Evolutionary conservation across 108 stramenopile species (phyloP), one percentile per base, ranked within the genome.

Genomic region (Nannochloropsis granulata): DNA sequence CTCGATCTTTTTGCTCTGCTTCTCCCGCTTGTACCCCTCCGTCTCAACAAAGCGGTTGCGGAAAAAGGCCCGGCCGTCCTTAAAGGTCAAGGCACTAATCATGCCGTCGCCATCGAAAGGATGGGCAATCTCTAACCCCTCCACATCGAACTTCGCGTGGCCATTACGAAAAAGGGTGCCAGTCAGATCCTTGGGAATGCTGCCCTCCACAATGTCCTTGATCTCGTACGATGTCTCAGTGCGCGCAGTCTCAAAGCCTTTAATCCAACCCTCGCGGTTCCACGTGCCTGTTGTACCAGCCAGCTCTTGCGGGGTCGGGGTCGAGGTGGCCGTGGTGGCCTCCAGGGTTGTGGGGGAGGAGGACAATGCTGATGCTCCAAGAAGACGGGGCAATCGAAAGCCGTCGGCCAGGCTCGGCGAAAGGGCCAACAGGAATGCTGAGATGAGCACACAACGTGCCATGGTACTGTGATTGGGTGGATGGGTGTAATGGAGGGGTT

Each of bases 61-160:
- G 81, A 87, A 90, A 83, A 89, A 87, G 23, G 88, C 88, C 13
- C 24, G 21, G 3, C 86, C 86, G 79, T 89, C 24, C 78, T 80
- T 24, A 44, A 90, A 89, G 71, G 86, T 90, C 42, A 90, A 42
- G 25, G 90, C 90, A 79, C 44, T 81, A 24, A 90, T 84, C 90
- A 90, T 90, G 8, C 90, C 90, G 44, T 90, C 90, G 12, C 88
- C 90, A 23, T 90, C 90, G 81, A 89, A 87, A 19, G 88, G 88
- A 25, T 90, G 87, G 42, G 24, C 82, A n/a, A 89, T 78, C 19
- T 78, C 23, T 14, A 83, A 26, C 34, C 78, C 83, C 21, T 81
- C 82, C 16, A 90, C 84, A 43, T 90, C 45, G 84, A 89, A 88
- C 82, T 89, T 90, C 13, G 43, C 88, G 5, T 84, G 84, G 13